Base-by-base conservation (phyloP, 345 rosid genomes). In the Citrus sp. region DNA sequence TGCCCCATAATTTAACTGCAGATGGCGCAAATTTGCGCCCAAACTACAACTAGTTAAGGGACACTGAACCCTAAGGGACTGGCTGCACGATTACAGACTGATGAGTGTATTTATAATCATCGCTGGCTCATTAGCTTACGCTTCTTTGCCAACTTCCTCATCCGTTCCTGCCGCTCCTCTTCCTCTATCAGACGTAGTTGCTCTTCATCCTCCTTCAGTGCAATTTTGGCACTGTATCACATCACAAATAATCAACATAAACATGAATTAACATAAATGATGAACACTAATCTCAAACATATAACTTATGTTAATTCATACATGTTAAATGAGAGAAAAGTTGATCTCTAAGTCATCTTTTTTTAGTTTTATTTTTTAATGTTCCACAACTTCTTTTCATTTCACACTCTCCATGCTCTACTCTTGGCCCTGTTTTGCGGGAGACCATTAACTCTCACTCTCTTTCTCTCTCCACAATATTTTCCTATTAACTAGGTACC, bases 141-240 rank as follows among this genome's bases (percentile, higher is more conserved):
- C 81, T 83, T 85, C 86, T 88, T 87, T 46, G 85, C 78, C 79
- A 80, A 40, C 82, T 70, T 84, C 66, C 88, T 82, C 89, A 70
- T 81, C 62, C 80, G 81, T 70, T 87, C 92, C 25, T 71, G 87
- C 79, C 84, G 82, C 81, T 95, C 98, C 82, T 95, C 98, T 84
- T 88, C 90, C 72, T 78, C 93, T 24, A 90, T 80, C 72, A 89
- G 79, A 4, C 78, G 73, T n/a, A 85, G 87, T 78, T 91, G 89
- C 58, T 87, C 91, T 75, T 93, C 93, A 40, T 93, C 99, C 80
- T 93, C 98, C 76, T 85, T 34, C 71, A 78, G 84, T 3, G 96
- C 97, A 18, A 95, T 88, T 78, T 77, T 84, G 21, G 87, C 90
- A 84, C 98, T 95, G 90, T 70, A 80, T 67, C 73, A 58, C 70